Evolutionary conservation across 352 stramenopile species (phyloP), one percentile per base, ranked within the genome.

Genomic region (Globisporangium okanoganense): DNA sequence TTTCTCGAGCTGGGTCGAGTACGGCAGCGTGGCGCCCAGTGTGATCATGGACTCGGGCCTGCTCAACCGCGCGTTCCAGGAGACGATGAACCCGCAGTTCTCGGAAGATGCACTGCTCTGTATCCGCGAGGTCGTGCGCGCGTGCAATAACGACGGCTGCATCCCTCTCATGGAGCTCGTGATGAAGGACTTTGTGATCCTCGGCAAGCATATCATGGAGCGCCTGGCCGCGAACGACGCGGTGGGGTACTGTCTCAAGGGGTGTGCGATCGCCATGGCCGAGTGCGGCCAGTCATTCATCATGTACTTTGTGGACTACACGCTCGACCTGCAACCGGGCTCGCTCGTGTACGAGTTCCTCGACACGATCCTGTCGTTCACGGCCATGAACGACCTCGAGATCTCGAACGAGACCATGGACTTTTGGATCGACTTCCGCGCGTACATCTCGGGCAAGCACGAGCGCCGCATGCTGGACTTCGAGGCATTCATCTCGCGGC

Each of bases 361-460:
- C 25, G 76, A 89, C 8, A 79, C 73, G 16, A 71, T 93, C 22
- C 48, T 93, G 16, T 82, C 72, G 43, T 90, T 92, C 60, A 93
- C 84, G 13, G 71, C 77, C 8, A 36, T 87, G 27, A 75, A 79
- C 50, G 74, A 90, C 56, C 64, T 93, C 29, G 63, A 85, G 8
- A 75, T 84, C 18, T 90, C 84, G 6, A 90, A 90, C 49, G 80
- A 85, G 60, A 93, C 79, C 20, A 93, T 90, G 80, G 75, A 84
- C 10, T 93, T 93, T 31, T 93, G 84, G 84, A 87, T 93, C 63
- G 75, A 87, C 38, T 92, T 93, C 36, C 75, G 82, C 27, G 50
- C 64, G 9, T 93, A 93, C 56, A 66, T 93, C 33, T 90, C 78
- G 9, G 84, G 84, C 40, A 93, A 93, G 59, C 67, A 93, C 57